Evolutionary conservation across 306 rosid species (phyloP), one percentile per base, ranked within the genome.

Genomic region (Benincasa hispida): DNA sequence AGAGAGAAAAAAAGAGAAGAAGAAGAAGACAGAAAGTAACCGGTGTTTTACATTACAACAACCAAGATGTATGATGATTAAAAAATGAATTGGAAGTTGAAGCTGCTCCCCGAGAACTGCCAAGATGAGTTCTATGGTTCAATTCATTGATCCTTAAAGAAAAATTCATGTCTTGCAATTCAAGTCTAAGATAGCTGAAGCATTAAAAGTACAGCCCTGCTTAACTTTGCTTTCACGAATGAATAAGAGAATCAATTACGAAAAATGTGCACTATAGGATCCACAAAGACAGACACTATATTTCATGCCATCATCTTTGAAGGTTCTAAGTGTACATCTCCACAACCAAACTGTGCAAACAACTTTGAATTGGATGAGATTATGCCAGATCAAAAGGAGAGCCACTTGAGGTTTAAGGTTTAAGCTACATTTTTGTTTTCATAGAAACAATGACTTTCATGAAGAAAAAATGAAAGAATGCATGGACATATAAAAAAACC

Each of bases 41-140:
- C 18, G 3, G 3, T 37, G 56, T 68, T 24, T 18, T 68, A 68
- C 75, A 7, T 68, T 68, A 35, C 74, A 68, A 24, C 12, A 13
- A 35, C 48, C 27, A 65, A 65, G 10, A 37, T n/a, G 24, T n/a
- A 21, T 21, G 19, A 22, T 21, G 42, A 42, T 32, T 24, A 14
- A 68, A 42, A 68, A 68, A 66, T 68, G 75, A 12, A 68, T 41
- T 24, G 75, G 35, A 68, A 68, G 18, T 68, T 45, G 75, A 32
- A 42, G 25, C 75, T 11, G 75, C 75, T 15, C 35, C 13, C 2
- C 3, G 32, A 41, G 30, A 27, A 70, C 58, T 22, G 55, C 24
- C 76, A 14, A 22, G 21, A 45, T 25, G 59, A 70, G 57, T 25
- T 70, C 39, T 48, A 51, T 70, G 76, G 17, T 47, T 70, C 41